A percentile compares a stretch with the other conserved stretches of the same genome.
phyloP scores from a whole-genome alignment of 73 alveolate species.

The Tetrahymena thermophila region DNA sequence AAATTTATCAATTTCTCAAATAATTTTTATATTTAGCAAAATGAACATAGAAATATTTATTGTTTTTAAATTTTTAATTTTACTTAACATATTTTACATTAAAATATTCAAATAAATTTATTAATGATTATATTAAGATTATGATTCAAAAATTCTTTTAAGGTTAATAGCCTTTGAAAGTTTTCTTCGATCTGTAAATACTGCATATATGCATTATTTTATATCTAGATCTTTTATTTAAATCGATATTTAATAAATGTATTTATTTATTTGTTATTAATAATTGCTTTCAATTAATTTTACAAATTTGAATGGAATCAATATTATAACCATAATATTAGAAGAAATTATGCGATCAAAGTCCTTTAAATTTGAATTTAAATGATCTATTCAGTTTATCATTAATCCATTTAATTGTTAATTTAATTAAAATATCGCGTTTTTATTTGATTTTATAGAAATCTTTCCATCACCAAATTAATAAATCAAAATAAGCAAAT shows the following conservation, averaged over 20 bases:
- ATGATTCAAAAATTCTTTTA: no score
- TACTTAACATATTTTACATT: no score
- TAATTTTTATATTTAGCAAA: no score
- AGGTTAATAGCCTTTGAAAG: no score
- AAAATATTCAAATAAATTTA: no score
- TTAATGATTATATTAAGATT: no score
- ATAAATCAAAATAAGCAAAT: not conserved
- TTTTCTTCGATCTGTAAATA: not conserved
- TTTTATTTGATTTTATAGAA: not conserved
- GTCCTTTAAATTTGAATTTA: not conserved
- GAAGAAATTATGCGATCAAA: not conserved
- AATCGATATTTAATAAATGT: no score
- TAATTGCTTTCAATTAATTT: not conserved
- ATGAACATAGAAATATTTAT: no score
- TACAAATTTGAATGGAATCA: not conserved
- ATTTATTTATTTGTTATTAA: not conserved
- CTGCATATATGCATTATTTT: not conserved
- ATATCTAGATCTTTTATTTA: no score
- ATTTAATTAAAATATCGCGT: not conserved
- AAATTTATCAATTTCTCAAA: no score
- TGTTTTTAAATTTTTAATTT: no score
- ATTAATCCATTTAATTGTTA: not conserved
- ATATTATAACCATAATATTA: not conserved
- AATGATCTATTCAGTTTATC: not conserved
- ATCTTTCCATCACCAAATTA: not conserved